Conservation (phyloP, 495 filamentous ascomycete species). For the Hyaloscypha bicolor region DNA sequence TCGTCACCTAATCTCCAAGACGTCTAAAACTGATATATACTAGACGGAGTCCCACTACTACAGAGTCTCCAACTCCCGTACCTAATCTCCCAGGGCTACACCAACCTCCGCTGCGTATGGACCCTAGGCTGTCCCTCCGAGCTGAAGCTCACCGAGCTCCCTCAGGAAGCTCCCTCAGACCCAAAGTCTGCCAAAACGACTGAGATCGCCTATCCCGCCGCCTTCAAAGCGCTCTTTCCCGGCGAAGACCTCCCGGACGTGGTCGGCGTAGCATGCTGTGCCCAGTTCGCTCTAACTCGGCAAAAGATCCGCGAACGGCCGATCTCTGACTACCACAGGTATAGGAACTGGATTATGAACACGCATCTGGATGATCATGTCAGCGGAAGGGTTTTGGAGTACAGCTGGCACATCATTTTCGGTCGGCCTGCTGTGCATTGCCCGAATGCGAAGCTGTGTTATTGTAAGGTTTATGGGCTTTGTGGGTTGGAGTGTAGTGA, state of each 20-base stretch:
- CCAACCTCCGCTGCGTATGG: conserved; percentile 69
- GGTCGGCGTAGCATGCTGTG: conserved; percentile 63
- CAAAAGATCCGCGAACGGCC: conserved; percentile 52
- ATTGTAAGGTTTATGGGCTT: conserved; percentile 64
- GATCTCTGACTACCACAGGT: conserved; percentile 55
- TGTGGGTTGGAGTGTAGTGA: conserved; percentile 47
- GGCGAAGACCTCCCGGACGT: conserved; percentile 41
- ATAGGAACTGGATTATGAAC: conserved; percentile 61
- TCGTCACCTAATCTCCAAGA: conserved; percentile 40
- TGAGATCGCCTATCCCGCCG: conserved; percentile 48
- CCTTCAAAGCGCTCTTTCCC: conserved; percentile 60
- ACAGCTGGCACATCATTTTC: conserved; percentile 71
- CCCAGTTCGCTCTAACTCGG: conserved; percentile 67
- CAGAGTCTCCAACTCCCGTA: conserved; percentile 56
- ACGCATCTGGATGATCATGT: conserved; percentile 59
- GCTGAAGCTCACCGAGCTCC: conserved; percentile 46
- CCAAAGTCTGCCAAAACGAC: conserved; percentile 27
- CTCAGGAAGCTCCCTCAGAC: not conserved
- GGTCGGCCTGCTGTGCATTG: conserved; percentile 54
- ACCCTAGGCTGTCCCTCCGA: conserved; percentile 61
- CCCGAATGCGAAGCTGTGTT: conserved; percentile 58
- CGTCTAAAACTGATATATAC: conserved; percentile 50
- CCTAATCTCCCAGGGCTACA: conserved; percentile 58
- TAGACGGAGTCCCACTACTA: conserved; percentile 49
- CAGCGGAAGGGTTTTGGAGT: conserved; percentile 69